A percentile compares a stretch with the other conserved stretches of the same genome.
phyloP scores from a whole-genome alignment of 352 stramenopile species.

The Phytophthora rubi region DNA sequence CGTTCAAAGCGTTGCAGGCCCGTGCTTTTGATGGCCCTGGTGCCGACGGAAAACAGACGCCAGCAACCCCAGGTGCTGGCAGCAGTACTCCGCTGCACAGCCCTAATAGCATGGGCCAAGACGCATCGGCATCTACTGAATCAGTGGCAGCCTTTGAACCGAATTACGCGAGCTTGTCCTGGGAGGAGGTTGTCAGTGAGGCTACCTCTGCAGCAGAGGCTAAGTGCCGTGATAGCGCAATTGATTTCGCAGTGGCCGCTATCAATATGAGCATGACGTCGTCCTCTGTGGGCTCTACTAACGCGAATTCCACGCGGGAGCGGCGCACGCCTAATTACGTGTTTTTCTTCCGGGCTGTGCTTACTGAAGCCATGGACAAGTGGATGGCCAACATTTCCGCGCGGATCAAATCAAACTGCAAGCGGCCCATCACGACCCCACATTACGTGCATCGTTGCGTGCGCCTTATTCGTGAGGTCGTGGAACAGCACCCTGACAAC shows the following conservation, averaged over 20 bases:
- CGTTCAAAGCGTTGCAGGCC: constrained; percentile 82
- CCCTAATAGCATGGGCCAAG: constrained; percentile 58
- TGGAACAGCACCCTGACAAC: constrained; percentile 85
- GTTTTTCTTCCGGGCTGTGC: constrained; percentile 83
- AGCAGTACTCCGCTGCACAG: constrained; percentile 73
- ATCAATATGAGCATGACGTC: constrained; percentile 89
- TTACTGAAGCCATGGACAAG: constrained; percentile 90
- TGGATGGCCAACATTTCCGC: constrained; percentile 84
- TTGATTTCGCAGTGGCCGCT: constrained; percentile 72
- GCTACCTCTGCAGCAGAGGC: constrained; percentile 54
- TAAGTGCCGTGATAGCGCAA: constrained; percentile 68
- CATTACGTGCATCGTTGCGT: constrained; percentile 88
- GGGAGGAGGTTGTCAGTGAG: constrained; percentile 76
- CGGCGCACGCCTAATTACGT: constrained; percentile 84
- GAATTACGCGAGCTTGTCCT: constrained; percentile 65
- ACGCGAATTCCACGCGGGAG: constrained; percentile 77
- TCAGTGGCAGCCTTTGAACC: constrained; percentile 56
- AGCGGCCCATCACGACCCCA: constrained; percentile 80
- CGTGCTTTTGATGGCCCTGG: constrained; percentile 59
- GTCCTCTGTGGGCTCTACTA: constrained; percentile 68
- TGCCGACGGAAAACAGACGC: constrained; percentile 47
- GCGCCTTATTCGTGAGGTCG: constrained; percentile 81
- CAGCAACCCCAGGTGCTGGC: constrained; percentile 42
- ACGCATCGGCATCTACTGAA: constrained; percentile 26
- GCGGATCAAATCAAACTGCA: constrained; percentile 71